Percentiles rank a stretch among this genome's conserved stretches.
Conservation (phyloP, 2,329 filamentous ascomycete species). For the Ramichloridium luteum region DNA sequence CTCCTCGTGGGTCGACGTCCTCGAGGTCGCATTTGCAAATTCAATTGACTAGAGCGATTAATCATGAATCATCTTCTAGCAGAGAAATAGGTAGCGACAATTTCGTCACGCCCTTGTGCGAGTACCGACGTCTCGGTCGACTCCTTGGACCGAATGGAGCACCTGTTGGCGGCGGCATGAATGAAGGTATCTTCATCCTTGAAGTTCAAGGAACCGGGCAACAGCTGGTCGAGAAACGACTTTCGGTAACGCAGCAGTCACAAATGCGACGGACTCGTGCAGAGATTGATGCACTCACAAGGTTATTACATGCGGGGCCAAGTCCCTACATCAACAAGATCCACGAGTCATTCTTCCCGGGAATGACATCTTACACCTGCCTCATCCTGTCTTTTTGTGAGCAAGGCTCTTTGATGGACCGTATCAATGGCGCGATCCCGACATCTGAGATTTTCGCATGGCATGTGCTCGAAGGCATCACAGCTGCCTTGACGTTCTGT, state of each 20-base stretch:
- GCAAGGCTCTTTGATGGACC: slow-evolving; percentile 7
- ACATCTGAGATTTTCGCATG: slow-evolving; percentile 9
- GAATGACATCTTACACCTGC: not conserved
- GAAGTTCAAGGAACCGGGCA: slow-evolving; percentile 3
- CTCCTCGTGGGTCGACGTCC: too few species aligned
- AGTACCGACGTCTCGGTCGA: not conserved
- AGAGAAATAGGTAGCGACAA: too few species aligned
- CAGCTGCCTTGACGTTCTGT: slow-evolving; percentile 22
- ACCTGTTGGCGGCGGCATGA: slow-evolving; percentile 5
- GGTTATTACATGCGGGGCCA: slow-evolving; percentile 5
- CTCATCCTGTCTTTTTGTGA: slow-evolving; percentile 15
- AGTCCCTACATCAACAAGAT: slow-evolving; percentile 8
- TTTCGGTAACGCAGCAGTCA: slow-evolving; percentile 1
- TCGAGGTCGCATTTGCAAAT: too few species aligned
- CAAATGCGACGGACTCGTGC: slow-evolving; percentile 1
- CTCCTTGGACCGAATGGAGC: slow-evolving; percentile 1
- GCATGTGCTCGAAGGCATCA: slow-evolving; percentile 10
- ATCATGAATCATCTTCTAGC: too few species aligned
- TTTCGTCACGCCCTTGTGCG: not conserved
- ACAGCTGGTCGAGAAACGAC: slow-evolving; percentile 10
- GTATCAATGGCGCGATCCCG: slow-evolving; percentile 7
- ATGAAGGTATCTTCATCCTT: slow-evolving; percentile 8
- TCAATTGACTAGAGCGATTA: too few species aligned
- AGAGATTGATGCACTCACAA: slow-evolving; percentile 9
- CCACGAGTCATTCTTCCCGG: slow-evolving; percentile 7